Conservation (phyloP, 208 protist genomes). For the Trypanosoma brucei region DNA sequence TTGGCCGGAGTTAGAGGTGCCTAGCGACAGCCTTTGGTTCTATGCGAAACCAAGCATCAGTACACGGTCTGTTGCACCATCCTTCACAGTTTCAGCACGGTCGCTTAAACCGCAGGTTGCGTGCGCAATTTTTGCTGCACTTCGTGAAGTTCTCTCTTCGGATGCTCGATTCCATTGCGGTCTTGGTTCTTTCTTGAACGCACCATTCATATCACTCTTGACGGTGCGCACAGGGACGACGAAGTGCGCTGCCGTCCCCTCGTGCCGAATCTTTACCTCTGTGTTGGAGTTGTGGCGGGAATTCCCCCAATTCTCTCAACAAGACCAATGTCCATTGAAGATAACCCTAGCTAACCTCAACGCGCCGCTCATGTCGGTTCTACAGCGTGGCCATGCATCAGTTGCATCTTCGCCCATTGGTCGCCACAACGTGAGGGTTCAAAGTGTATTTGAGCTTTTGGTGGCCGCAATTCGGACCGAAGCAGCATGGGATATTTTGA, state of each 20-base stretch:
- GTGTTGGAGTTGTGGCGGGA: slow-evolving; percentile 64
- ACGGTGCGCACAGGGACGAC: slow-evolving; percentile 27
- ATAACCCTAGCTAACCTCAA: slow-evolving; percentile 73
- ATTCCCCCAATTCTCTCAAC: slow-evolving; percentile 41
- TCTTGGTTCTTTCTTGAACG: slow-evolving; percentile 43
- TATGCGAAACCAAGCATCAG: slow-evolving; percentile 25
- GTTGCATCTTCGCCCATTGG: slow-evolving; percentile 34
- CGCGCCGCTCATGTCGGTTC: slow-evolving; percentile 39
- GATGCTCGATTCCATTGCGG: slow-evolving; percentile 19
- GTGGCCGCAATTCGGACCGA: slow-evolving; percentile 56
- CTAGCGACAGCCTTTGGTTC: slow-evolving; percentile 32
- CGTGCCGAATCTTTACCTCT: slow-evolving; percentile 43
- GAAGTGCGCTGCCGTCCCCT: slow-evolving; percentile 29
- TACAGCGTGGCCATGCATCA: slow-evolving; percentile 34
- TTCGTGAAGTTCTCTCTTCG: slow-evolving; percentile 20
- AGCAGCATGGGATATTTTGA: slow-evolving; percentile 49
- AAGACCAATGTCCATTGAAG: slow-evolving; percentile 65
- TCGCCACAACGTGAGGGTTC: slow-evolving; percentile 62
- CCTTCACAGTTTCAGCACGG: slow-evolving; percentile 19
- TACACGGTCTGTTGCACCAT: slow-evolving; percentile 21
- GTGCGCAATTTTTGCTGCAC: slow-evolving; percentile 21
- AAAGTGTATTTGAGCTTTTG: slow-evolving; percentile 54
- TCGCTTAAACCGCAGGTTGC: slow-evolving; percentile 30
- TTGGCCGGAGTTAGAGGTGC: slow-evolving; percentile 53
- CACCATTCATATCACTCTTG: slow-evolving; percentile 49